Conservation (phyloP, 441 rosid genomes). For the Erysimum pusillum region DNA sequence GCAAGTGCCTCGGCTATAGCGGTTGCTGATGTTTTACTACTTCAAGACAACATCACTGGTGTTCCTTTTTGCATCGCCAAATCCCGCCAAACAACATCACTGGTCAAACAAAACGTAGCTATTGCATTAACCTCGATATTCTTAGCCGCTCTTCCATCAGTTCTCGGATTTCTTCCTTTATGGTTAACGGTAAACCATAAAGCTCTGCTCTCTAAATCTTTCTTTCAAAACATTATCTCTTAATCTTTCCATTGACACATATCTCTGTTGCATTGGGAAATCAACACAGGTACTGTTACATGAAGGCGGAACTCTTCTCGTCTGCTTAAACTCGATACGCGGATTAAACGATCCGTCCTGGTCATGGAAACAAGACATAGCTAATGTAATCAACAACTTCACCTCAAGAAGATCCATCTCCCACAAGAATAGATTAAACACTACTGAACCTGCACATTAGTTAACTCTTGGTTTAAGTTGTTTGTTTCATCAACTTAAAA, state of each 20-base stretch:
- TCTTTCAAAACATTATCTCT: background rate
- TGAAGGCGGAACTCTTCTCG: constrained; percentile 7
- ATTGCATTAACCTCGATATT: constrained; percentile 75
- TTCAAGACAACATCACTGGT: constrained; percentile 76
- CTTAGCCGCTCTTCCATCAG: constrained; percentile 86
- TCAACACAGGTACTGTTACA: constrained; percentile 1
- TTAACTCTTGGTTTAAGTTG: background rate
- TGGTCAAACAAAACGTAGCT: constrained; percentile 90
- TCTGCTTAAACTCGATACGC: constrained; percentile 10
- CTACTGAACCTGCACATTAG: background rate
- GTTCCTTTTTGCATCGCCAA: constrained; percentile 91
- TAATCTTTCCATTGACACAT: background rate
- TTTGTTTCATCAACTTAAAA: background rate
- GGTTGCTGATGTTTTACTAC: constrained; percentile 83
- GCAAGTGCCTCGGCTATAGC: constrained; percentile 95
- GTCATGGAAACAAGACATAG: constrained; percentile 4
- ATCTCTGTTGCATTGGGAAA: constrained; percentile 1
- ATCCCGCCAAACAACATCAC: constrained; percentile 81
- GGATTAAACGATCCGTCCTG: constrained; percentile 3
- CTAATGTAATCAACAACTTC: constrained; percentile 4
- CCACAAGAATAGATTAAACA: background rate
- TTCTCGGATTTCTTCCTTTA: constrained; percentile 81
- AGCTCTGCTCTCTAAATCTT: background rate
- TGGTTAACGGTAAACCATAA: constrained; percentile 76
- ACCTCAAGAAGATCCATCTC: background rate